Evolutionary conservation across 495 filamentous ascomycete genomes (phyloP).

Genomic region (Geoglossum glabrum): DNA sequence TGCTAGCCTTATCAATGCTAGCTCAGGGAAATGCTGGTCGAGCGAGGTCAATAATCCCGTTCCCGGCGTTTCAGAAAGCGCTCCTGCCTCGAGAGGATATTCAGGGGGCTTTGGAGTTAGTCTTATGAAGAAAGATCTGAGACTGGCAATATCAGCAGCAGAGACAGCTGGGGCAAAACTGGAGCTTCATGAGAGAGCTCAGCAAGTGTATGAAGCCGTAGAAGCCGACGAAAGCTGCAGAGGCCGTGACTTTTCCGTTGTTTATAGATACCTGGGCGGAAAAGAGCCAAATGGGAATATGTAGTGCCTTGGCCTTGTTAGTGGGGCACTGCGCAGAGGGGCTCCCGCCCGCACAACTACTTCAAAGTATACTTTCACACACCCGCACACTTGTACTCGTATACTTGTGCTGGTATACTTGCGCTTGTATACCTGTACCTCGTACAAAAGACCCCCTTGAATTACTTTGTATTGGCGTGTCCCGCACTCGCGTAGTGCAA

Average conservation of each 20-base stretch:
- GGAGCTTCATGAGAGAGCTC: constrained; percentile 41
- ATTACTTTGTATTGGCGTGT: too few species aligned
- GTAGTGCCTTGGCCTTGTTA: too few species aligned
- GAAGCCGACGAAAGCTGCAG: constrained; percentile 34
- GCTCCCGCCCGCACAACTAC: too few species aligned
- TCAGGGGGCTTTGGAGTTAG: constrained; percentile 64
- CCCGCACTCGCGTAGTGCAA: too few species aligned
- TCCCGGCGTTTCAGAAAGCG: constrained; percentile 53
- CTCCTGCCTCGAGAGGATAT: constrained; percentile 57
- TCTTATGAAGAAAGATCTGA: constrained; percentile 71
- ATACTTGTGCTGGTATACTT: too few species aligned
- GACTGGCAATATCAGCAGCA: constrained; percentile 53
- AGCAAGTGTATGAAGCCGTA: constrained; percentile 46
- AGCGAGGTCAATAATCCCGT: constrained; percentile 87
- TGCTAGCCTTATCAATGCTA: constrained; percentile 63
- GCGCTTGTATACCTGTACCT: too few species aligned
- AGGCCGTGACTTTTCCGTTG: constrained; percentile 67
- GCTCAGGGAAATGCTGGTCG: constrained; percentile 79
- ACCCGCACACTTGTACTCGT: too few species aligned
- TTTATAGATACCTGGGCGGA: constrained; percentile 53
- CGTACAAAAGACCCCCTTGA: too few species aligned
- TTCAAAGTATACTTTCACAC: too few species aligned
- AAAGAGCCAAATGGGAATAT: constrained; percentile 20
- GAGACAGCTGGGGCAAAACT: constrained; percentile 43
- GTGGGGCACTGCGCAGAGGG: too few species aligned